A percentile compares a stretch with the other conserved stretches of the same genome.
phyloP scores from a whole-genome alignment of 305 asterid species.

The Fraxinus nigra region DNA sequence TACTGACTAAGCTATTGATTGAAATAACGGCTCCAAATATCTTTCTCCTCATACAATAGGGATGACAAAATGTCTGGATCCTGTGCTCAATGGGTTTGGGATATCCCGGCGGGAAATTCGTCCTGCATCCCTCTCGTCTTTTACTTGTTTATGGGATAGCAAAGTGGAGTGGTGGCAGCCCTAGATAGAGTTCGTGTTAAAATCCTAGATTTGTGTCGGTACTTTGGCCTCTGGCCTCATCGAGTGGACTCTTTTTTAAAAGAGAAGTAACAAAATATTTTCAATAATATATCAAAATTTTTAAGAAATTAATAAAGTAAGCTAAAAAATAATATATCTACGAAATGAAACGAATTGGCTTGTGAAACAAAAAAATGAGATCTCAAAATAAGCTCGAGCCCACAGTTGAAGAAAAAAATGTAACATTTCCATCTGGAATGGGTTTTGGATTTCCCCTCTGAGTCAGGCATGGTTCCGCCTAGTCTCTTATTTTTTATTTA shows the following conservation, averaged over 20 bases:
- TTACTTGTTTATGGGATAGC: too few relatives aligned
- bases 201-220: background rate
- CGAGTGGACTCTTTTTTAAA: background rate
- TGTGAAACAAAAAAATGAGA: background rate
- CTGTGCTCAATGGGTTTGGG: too few relatives aligned
- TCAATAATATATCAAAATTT: background rate
- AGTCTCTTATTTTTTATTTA: background rate
- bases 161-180: too few relatives aligned
- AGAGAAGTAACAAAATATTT: background rate
- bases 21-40: background rate
- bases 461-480: background rate
- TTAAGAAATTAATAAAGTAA: background rate
- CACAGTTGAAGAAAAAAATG: background rate
- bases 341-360: background rate
- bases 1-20: background rate
- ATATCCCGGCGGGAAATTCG: too few relatives aligned
- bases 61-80: too few relatives aligned
- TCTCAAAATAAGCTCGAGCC: background rate
- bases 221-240: background rate
- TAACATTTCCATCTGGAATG: too few relatives aligned
- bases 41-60: too few relatives aligned
- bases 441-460: background rate
- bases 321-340: background rate
- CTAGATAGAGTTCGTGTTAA: too few relatives aligned
- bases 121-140: too few relatives aligned